Base-by-base conservation (phyloP, 2,329 filamentous ascomycete species). In the Cryphonectria parasitica region DNA sequence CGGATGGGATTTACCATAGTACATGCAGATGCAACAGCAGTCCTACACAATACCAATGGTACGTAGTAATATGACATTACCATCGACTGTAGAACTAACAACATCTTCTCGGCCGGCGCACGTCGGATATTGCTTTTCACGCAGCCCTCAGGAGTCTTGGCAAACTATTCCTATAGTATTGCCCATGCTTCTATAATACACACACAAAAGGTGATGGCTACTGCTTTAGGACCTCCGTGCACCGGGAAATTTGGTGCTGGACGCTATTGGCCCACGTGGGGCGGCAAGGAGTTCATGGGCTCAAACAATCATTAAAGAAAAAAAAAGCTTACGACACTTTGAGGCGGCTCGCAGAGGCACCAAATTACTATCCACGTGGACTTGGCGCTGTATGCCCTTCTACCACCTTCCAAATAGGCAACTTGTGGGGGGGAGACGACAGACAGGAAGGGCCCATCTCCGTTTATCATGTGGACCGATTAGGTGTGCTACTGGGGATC, bases 321-420 rank as follows among this genome's bases (percentile, higher is more conserved):
- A 19, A 11, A 28, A 56, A 28, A 28, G 52, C 52, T 56, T 56
- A 56, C 52, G 52, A 56, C 52, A 56, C 25, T 15, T 17, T 17
- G 25, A 19, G 52, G n/a, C n/a, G 8, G 52, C 22, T 25, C n/a
- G 13, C 25, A 56, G 52, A 56, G 25, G 7, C 28, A 25, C 52
- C n/a, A 31, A 56, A 56, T 56, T 56, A 28, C 52, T 17, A 56
- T 56, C 52, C 52, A 56, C 52, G 52, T 56, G 52, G 52, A 56
- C 52, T 31, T 31, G 13, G 52, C n/a, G 52, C 25, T 22, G 25
- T 15, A 4, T 28, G n/a, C 13, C 52, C 17, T 31, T 22, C 25
- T 28, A 17, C 15, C 52, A 56, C 25, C 52, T 56, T 56, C 25
- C 52, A 28, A 25, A 28, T 28, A 56, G 13, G 52, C 15, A 56